Evolutionary conservation across 2,329 filamentous ascomycete genomes (phyloP).

Genomic region (Sarocladium strictum): DNA sequence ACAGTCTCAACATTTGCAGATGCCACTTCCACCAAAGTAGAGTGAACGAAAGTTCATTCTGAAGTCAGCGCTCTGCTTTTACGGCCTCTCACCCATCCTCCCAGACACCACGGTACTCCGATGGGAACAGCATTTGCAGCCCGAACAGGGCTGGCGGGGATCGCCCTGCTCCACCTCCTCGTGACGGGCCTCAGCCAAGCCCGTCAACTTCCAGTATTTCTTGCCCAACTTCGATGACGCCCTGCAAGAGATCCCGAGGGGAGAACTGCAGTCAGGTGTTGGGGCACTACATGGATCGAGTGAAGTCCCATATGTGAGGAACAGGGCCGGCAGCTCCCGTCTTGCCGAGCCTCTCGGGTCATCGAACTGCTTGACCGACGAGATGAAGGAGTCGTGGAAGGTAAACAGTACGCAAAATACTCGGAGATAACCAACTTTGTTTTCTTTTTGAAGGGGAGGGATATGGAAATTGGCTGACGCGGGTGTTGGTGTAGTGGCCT

Average conservation of each 20-base stretch:
- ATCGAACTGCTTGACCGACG: slow-evolving; percentile 5
- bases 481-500: slow-evolving; percentile 1
- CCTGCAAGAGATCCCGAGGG: background rate
- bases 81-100: too few relatives aligned
- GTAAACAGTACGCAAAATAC: background rate
- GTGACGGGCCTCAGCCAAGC: background rate
- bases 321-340: background rate
- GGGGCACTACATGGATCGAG: background rate
- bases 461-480: too few relatives aligned
- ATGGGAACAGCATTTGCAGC: background rate
- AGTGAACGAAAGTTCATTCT: too few relatives aligned
- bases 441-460: too few relatives aligned
- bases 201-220: slow-evolving; percentile 7
- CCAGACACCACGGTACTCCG: too few relatives aligned
- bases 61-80: too few relatives aligned
- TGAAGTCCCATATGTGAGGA: slow-evolving; percentile 7
- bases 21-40: too few relatives aligned
- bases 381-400: slow-evolving; percentile 8
- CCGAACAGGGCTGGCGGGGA: background rate
- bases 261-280: slow-evolving; percentile 3
- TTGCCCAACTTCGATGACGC: slow-evolving; percentile 6
- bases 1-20: too few relatives aligned
- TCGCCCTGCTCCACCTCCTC: background rate
- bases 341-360: slow-evolving; percentile 3
- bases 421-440: background rate